These are phyloP conservation scores for Moesziomyces sp. DNA, from an alignment of 1,284 basidiomycete species.

Conservation along the genomic window DNA sequence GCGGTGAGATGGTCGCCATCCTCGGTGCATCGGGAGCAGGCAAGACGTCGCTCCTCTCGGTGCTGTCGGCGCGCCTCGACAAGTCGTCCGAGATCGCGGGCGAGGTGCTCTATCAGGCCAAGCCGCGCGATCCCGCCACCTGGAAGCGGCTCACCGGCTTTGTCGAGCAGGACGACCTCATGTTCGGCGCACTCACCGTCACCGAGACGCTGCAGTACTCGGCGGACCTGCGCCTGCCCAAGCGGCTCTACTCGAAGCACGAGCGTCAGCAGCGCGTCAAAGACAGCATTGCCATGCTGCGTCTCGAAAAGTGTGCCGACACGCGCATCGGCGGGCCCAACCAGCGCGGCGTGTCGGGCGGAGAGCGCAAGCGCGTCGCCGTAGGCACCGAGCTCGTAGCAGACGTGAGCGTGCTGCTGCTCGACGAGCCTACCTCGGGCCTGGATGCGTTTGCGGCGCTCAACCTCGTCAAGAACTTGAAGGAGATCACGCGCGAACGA, in stretches of 20 bases:
- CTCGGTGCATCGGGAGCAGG: conserved; percentile 58
- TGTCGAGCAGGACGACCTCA: conserved; percentile 58
- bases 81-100: conserved; percentile 46
- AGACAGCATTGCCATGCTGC: conserved; percentile 50
- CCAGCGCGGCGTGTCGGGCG: conserved; percentile 53
- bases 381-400: conserved; percentile 44
- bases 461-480: conserved; percentile 48
- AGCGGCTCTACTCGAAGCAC: conserved; percentile 32
- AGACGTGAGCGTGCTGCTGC: conserved; percentile 45
- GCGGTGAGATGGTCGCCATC: conserved; percentile 52
- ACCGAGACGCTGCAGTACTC: conserved; percentile 54
- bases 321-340: conserved; percentile 47
- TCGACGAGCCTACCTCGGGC: conserved; percentile 56
- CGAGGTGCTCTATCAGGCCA: conserved; percentile 38
- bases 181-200: conserved; percentile 51
- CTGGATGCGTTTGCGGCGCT: conserved; percentile 50
- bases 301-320: conserved; percentile 47
- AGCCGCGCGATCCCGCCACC: conserved; percentile 45
- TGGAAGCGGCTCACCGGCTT: conserved; percentile 56
- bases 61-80: conserved; percentile 50
- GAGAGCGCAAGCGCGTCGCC: conserved; percentile 54
- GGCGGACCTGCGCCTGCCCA: conserved; percentile 47
- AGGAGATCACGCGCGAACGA: conserved; percentile 38
- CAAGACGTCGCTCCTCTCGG: conserved; percentile 55
- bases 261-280: conserved; percentile 48